phyloP scores from a whole-genome alignment of 345 rosid genomes.

The Raphanus raphanistrum region DNA sequence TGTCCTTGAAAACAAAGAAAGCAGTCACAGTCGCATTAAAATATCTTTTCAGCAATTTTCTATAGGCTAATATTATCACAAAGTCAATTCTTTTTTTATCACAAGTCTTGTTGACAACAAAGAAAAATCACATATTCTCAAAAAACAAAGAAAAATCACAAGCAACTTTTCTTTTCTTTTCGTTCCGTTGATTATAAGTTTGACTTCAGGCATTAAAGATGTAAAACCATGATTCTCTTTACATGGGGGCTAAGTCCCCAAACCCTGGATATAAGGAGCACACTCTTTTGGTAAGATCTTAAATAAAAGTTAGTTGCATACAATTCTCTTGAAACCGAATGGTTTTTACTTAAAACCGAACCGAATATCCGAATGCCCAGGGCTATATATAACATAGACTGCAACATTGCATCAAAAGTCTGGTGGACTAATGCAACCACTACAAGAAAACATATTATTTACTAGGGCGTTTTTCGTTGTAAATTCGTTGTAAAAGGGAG shows the following conservation, averaged over 20 bases:
- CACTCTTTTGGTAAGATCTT: too few relatives aligned
- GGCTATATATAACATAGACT: too few relatives aligned
- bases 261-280: neutral
- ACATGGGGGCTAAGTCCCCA: neutral
- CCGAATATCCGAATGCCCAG: too few relatives aligned
- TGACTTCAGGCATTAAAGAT: neutral
- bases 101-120: neutral
- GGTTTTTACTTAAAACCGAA: too few relatives aligned
- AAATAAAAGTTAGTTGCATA: neutral
- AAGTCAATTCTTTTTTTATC: neutral
- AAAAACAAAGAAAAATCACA: neutral
- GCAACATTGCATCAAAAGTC: neutral
- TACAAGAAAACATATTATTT: too few relatives aligned
- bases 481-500: too few relatives aligned
- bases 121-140: neutral
- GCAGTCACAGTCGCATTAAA: slow-evolving; percentile 15
- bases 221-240: neutral
- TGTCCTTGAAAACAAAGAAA: slow-evolving; percentile 1
- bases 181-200: neutral
- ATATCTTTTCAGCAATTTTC: neutral
- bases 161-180: neutral
- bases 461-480: too few relatives aligned
- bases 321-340: too few relatives aligned
- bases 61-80: slow-evolving; percentile 11
- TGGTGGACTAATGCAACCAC: slow-evolving; percentile 18